phyloP scores from a whole-genome alignment of 257 asterid genomes.

The Misopates orontium region DNA sequence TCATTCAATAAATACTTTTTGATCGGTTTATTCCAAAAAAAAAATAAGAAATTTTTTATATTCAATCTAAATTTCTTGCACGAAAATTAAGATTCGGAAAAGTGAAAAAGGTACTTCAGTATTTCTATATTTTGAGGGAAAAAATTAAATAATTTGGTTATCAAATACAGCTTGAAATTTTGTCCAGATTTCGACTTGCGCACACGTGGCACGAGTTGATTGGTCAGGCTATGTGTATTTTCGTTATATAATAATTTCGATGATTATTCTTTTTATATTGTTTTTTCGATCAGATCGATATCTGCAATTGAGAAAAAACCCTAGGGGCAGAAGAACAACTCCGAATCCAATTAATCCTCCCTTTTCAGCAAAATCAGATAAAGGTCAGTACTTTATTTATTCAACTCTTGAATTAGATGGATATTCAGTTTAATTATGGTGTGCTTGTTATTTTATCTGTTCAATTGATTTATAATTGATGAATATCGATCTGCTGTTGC shows the following conservation, averaged over 20 bases:
- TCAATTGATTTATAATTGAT: slow-evolving; percentile 9
- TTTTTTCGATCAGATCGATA: slow-evolving; percentile 17
- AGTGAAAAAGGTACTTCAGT: too few relatives aligned
- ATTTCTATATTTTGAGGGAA: too few relatives aligned
- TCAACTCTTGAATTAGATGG: neutral
- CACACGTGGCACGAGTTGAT: too few relatives aligned
- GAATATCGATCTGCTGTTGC: neutral
- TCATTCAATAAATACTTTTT: too few relatives aligned
- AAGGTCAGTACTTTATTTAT: slow-evolving; percentile 17
- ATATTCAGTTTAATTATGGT: neutral
- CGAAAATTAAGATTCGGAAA: too few relatives aligned
- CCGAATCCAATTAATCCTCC: slow-evolving; percentile 5
- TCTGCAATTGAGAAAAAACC: slow-evolving; percentile 29
- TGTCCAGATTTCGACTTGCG: too few relatives aligned
- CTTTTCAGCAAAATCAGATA: neutral
- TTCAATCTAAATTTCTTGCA: too few relatives aligned
- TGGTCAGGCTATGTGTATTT: too few relatives aligned
- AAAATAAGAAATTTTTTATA: too few relatives aligned
- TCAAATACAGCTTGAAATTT: too few relatives aligned
- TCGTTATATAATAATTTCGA: neutral
- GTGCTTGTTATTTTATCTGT: neutral
- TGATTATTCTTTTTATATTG: neutral
- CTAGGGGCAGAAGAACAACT: slow-evolving; percentile 16
- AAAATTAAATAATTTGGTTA: too few relatives aligned
- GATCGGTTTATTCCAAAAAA: too few relatives aligned